A percentile compares a stretch with the other conserved stretches of the same genome.
Conservation (phyloP, 768 basidiomycete species). For the Neoboletus subvelutipes region DNA sequence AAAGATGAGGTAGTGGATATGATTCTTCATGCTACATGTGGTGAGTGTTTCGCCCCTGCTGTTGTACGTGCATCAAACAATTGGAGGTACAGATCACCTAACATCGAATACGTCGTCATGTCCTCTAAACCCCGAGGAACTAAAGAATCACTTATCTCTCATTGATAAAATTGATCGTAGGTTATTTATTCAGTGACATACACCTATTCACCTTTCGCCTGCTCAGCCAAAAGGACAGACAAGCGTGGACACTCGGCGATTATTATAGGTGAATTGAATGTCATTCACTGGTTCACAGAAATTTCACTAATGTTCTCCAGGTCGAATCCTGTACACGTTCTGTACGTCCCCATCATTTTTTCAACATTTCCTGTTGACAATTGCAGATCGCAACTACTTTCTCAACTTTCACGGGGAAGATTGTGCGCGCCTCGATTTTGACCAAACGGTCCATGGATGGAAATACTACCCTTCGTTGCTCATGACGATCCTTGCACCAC, state of each 20-base stretch:
- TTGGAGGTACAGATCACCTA: slow-evolving; percentile 19
- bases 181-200: not conserved
- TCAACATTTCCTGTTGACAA: not conserved
- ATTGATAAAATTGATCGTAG: slow-evolving; percentile 27
- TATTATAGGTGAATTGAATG: slow-evolving; percentile 19
- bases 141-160: slow-evolving; percentile 27
- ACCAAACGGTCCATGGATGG: slow-evolving; percentile 33
- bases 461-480: slow-evolving; percentile 33
- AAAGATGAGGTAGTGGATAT: slow-evolving; percentile 27
- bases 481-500: slow-evolving; percentile 38
- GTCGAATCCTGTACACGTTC: slow-evolving; percentile 32
- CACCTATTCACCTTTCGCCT: not conserved
- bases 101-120: slow-evolving; percentile 29
- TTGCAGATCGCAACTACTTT: slow-evolving; percentile 37
- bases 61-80: not conserved
- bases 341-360: slow-evolving; percentile 17
- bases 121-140: slow-evolving; percentile 16
- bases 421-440: slow-evolving; percentile 39
- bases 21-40: slow-evolving; percentile 28
- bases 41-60: slow-evolving; percentile 7
- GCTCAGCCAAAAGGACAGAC: slow-evolving; percentile 12
- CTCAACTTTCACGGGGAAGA: slow-evolving; percentile 45
- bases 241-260: slow-evolving; percentile 17
- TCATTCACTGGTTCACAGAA: not conserved
- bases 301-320: slow-evolving; percentile 12